phyloP scores from a whole-genome alignment of 805 yeast genomes.

The Yamadazyma nakazawae region DNA sequence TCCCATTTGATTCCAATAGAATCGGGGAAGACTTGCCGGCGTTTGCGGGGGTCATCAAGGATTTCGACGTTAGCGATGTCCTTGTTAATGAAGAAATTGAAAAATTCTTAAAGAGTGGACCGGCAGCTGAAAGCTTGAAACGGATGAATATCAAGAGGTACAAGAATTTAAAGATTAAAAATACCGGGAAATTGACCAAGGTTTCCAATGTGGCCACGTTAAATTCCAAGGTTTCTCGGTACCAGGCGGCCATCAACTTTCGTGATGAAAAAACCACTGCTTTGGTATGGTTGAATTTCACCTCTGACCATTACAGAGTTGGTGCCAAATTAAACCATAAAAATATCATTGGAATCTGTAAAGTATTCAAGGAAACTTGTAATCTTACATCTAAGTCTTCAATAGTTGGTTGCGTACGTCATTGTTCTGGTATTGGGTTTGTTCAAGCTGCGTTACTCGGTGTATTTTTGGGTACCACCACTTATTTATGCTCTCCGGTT shows the following conservation, averaged over 20 bases:
- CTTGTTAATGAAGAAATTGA: conserved; percentile 80
- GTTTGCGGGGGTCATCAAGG: conserved; percentile 60
- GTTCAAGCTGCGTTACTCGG: conserved; percentile 83
- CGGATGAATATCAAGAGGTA: conserved; percentile 31
- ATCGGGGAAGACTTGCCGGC: conserved; percentile 72
- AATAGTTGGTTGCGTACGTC: conserved; percentile 81
- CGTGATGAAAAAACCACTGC: conserved; percentile 46
- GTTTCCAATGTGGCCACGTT: conserved; percentile 37
- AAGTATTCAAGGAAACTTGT: conserved; percentile 88
- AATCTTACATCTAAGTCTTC: conserved; percentile 71
- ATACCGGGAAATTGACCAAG: conserved; percentile 58
- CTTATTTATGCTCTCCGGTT: conserved; percentile 73
- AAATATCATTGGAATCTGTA: conserved; percentile 72
- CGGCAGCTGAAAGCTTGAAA: conserved; percentile 57
- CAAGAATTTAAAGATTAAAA: conserved; percentile 54
- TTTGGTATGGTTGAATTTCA: conserved; percentile 64
- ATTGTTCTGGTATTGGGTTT: conserved; percentile 83
- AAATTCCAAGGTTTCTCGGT: conserved; percentile 41
- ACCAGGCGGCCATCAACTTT: conserved; percentile 38
- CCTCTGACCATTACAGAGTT: conserved; percentile 65
- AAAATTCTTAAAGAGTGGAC: conserved; percentile 61
- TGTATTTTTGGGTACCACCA: conserved; percentile 80
- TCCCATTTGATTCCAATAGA: conserved; percentile 64
- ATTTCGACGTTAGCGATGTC: conserved; percentile 66
- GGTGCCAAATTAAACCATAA: conserved; percentile 59